Base-by-base conservation (phyloP, 768 basidiomycete genomes). In the Saitozyma podzolica region DNA sequence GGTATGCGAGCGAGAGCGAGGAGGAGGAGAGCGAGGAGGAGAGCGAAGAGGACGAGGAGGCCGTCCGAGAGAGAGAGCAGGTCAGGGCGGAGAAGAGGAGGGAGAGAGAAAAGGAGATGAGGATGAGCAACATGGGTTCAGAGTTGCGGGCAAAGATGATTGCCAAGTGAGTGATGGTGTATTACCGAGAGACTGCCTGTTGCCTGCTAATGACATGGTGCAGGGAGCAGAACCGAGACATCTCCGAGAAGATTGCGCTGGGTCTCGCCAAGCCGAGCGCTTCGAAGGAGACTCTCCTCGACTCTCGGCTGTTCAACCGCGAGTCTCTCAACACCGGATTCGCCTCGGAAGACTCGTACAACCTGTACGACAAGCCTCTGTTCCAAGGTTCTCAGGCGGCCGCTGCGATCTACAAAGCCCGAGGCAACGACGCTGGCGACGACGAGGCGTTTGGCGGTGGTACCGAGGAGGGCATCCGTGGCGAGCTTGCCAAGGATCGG, bases 391-490 rank as follows among this genome's bases (percentile, higher is more conserved):
- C 94, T 2, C 88, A 89, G 5, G 95, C 95, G 16, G 93, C 91
- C 0, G 92, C 95, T n/a, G 96, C 96, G n/a, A 99, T 99, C 69
- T 99, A 99, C 84, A 95, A 94, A 80, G 91, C 95, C 6, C 85
- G 88, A 37, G 93, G 94, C 0, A 90, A 92, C 62, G 61, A 49
- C 16, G 76, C 84, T 6, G 90, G 88, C 40, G 90, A 90, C 74
- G 92, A 97, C 48, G 94, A 96, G 56, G 86, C 90, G 47, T 95
- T 90, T 77, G 92, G 92, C 55, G 93, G 90, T 60, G 94, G 94
- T 45, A 96, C 94, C 3, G 92, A 94, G 74, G 93, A 97, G 69
- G 95, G 96, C 41, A 94, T 97, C 74, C 85, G 86, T 19, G 87
- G 88, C 70, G 92, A 92, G 7, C 82, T 99, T 77, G 87, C 88